Percentiles rank a stretch among this genome's conserved stretches.
These are phyloP conservation scores for Cornus florida DNA, from an alignment of 148 eudicot species.

Conservation along the genomic window DNA sequence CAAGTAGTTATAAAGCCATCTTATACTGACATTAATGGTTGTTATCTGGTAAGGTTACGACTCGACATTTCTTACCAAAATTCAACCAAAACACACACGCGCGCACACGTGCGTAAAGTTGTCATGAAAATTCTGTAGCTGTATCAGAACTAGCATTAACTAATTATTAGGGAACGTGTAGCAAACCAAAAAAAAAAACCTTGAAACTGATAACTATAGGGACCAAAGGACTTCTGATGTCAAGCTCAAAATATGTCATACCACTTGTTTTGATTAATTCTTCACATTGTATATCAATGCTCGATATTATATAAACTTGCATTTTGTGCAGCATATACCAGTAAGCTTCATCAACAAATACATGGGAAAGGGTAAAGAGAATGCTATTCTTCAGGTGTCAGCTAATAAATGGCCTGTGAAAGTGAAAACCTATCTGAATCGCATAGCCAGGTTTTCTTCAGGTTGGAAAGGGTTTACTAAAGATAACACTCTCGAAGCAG, in stretches of 20 bases:
- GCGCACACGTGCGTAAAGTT: too few relatives aligned
- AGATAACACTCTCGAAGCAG: neutral
- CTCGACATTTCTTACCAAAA: neutral
- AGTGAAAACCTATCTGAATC: neutral
- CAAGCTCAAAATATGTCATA: neutral
- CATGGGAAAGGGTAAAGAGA: neutral
- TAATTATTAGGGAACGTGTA: neutral
- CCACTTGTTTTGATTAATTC: too few relatives aligned
- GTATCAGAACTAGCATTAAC: neutral
- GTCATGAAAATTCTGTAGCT: too few relatives aligned
- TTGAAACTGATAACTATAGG: too few relatives aligned
- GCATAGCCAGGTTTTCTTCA: neutral
- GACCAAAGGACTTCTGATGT: neutral
- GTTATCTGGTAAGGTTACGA: conserved; percentile 2
- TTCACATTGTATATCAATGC: neutral
- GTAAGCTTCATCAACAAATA: neutral
- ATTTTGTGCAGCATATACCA: conserved; percentile 10
- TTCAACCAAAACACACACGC: neutral
- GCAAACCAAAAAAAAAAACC: neutral
- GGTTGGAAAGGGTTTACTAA: neutral
- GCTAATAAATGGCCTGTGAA: neutral
- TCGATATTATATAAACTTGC: neutral
- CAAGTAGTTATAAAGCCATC: neutral
- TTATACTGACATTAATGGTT: neutral
- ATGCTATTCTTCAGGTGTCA: neutral